phyloP scores from a whole-genome alignment of 305 asterid species.

The Lippia alba region DNA sequence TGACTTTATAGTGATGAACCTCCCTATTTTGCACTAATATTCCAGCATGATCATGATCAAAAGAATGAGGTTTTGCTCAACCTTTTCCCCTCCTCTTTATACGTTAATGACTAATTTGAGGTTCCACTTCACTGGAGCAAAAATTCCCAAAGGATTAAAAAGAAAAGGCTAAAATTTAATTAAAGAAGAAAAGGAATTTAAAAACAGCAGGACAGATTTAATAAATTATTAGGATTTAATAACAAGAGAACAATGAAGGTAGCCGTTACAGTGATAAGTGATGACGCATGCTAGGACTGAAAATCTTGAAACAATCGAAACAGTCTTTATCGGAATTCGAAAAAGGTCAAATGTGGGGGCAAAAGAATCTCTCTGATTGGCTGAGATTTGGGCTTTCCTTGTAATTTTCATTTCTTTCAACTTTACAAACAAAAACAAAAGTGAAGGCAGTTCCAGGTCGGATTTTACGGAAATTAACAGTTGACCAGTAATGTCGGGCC shows the following conservation, averaged over 20 bases:
- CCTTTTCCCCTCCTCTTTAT: no score
- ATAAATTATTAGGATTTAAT: background rate
- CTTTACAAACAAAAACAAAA: background rate
- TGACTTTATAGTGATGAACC: no score
- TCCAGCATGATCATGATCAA: no score
- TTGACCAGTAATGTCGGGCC: constrained; percentile 38
- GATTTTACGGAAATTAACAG: constrained; percentile 38
- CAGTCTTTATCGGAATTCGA: constrained; percentile 41
- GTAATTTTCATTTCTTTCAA: background rate
- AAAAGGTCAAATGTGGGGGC: constrained; percentile 31
- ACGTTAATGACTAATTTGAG: background rate
- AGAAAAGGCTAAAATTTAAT: background rate
- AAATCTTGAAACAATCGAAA: constrained; percentile 18
- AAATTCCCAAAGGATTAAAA: background rate
- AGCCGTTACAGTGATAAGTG: constrained; percentile 50
- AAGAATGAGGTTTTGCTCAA: background rate
- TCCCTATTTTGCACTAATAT: no score
- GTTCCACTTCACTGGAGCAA: background rate
- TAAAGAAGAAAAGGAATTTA: background rate
- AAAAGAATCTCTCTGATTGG: constrained; percentile 4
- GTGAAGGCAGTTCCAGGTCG: constrained; percentile 25
- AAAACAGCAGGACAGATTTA: background rate
- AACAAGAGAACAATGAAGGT: constrained; percentile 35
- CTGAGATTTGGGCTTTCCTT: background rate
- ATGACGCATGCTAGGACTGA: constrained; percentile 30